These are phyloP conservation scores for Carex scoparia DNA, from an alignment of 176 grass and related monocot species.

Conservation along the genomic window DNA sequence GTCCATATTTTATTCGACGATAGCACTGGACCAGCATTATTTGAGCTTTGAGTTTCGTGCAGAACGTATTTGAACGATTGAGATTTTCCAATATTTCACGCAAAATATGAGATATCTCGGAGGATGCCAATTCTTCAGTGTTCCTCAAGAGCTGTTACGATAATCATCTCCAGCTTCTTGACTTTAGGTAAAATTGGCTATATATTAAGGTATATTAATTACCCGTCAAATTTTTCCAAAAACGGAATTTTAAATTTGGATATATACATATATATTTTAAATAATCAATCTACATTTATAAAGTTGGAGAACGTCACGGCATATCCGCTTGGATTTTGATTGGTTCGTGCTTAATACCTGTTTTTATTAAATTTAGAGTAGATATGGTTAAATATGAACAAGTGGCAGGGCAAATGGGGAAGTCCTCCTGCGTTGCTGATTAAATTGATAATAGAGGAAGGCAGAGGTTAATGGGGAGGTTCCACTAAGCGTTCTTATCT, in stretches of 20 bases:
- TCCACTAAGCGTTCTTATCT: conserved; percentile 9
- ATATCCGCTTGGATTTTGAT: neutral
- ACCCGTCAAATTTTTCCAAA: too few species aligned
- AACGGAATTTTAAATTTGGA: too few species aligned
- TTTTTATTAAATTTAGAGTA: neutral
- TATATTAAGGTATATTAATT: too few species aligned
- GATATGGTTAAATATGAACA: neutral
- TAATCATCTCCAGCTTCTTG: neutral
- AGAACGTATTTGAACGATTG: too few species aligned
- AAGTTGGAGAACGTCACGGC: neutral
- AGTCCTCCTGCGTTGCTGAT: neutral
- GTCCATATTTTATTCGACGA: too few species aligned
- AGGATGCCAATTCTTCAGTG: neutral
- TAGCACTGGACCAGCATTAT: too few species aligned
- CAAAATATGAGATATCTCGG: too few species aligned
- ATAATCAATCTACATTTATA: too few species aligned
- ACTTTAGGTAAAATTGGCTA: too few species aligned
- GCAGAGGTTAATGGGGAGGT: neutral
- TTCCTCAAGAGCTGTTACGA: neutral
- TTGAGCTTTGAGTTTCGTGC: too few species aligned
- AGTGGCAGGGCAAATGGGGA: neutral
- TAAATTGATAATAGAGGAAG: neutral
- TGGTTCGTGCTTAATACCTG: neutral
- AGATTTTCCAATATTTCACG: too few species aligned
- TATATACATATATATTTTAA: too few species aligned